A percentile compares a stretch with the other conserved stretches of the same genome.
phyloP scores from a whole-genome alignment of 179 eudicot genomes.

The Amaranthus tricolor region DNA sequence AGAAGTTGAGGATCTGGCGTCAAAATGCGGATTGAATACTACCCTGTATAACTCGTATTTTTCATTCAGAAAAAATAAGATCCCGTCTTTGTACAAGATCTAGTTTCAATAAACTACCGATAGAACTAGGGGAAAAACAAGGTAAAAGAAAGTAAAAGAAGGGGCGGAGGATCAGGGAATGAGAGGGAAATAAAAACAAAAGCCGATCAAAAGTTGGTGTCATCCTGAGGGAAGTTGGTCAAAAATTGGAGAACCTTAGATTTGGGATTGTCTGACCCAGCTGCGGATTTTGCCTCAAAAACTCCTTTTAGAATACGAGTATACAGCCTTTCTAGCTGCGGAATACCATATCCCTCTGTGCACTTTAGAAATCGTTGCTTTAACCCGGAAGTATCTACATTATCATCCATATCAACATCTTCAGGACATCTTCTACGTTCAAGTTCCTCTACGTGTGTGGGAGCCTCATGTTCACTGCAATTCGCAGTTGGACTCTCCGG shows the following conservation, averaged over 20 bases:
- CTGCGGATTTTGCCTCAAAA: slow-evolving; percentile 49
- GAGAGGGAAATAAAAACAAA: slow-evolving; percentile 11
- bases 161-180: neutral
- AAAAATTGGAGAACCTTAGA: slow-evolving; percentile 64
- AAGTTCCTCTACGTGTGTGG: slow-evolving; percentile 24
- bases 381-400: slow-evolving; percentile 36
- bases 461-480: slow-evolving; percentile 28
- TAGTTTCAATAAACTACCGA: slow-evolving; percentile 26
- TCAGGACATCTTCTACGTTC: slow-evolving; percentile 24
- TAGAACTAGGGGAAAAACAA: slow-evolving; percentile 6
- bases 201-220: slow-evolving; percentile 58
- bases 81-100: slow-evolving; percentile 37
- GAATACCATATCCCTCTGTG: slow-evolving; percentile 62
- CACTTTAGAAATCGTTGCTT: slow-evolving; percentile 58
- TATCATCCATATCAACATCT: slow-evolving; percentile 49
- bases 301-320: slow-evolving; percentile 73
- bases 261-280: slow-evolving; percentile 42
- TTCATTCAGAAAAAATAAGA: slow-evolving; percentile 22
- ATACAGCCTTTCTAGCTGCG: slow-evolving; percentile 87
- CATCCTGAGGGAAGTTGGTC: slow-evolving; percentile 50
- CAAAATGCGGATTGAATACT: slow-evolving; percentile 4
- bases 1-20: neutral
- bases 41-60: slow-evolving; percentile 29
- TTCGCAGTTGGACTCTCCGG: slow-evolving; percentile 36
- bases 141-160: neutral